A percentile compares a stretch with the other conserved stretches of the same genome.
Conservation (phyloP, 106 monocot genomes). For the Dendrobium nobile region DNA sequence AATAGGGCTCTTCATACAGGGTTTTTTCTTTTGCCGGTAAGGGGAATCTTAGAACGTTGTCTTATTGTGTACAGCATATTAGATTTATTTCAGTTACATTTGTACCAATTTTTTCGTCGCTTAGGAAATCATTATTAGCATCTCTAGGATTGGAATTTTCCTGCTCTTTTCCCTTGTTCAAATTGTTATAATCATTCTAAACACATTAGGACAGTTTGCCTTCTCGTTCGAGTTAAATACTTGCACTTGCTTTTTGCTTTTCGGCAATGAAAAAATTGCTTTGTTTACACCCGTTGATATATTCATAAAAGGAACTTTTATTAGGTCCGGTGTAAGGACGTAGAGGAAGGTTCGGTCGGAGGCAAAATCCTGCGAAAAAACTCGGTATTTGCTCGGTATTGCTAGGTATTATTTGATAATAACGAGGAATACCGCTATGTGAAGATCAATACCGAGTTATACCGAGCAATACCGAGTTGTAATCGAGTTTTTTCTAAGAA, state of each 20-base stretch:
- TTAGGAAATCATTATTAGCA: neutral
- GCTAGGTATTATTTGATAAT: no score
- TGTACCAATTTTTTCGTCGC: neutral
- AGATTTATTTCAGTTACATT: neutral
- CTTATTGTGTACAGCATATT: neutral
- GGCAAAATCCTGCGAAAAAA: no score
- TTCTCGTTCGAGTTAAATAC: neutral
- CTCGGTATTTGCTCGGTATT: no score
- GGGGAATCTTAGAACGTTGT: neutral
- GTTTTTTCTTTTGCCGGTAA: neutral
- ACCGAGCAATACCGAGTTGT: no score
- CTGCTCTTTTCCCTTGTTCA: neutral
- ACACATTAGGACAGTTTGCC: neutral
- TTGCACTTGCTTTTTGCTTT: neutral
- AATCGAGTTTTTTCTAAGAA: no score
- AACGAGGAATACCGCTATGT: no score
- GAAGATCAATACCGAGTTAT: no score
- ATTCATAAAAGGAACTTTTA: no score
- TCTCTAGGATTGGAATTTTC: neutral
- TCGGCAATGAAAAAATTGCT: neutral
- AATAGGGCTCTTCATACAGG: conserved; percentile 10
- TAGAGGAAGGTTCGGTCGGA: no score
- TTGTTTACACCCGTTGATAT: neutral
- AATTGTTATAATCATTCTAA: neutral
- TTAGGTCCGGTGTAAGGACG: no score